Evolutionary conservation across 257 asterid species (phyloP), one percentile per base, ranked within the genome.

Genomic region (Solanum gracilifrons): DNA sequence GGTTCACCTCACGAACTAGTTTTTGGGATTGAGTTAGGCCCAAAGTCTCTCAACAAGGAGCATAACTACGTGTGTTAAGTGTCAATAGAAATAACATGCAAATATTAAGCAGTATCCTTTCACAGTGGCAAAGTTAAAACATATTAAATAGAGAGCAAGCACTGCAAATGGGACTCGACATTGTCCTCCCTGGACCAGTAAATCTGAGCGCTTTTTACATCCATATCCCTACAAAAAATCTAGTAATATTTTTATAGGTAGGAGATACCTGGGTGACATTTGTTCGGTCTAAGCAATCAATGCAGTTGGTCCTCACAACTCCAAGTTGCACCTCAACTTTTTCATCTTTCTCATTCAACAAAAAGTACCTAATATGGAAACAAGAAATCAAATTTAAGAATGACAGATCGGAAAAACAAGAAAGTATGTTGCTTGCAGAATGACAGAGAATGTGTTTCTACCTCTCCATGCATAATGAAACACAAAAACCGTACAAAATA

Each of bases 231-330:
- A 80, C 25, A 80, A 33, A 20, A 73, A 3, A 80, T 29, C 68
- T 16, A 43, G 68, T 80, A 80, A 5, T 27, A 27, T 31, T 85
- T 68, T 64, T 55, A 85, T 39, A 35, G 48, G 41, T 16, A 32
- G 33, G 82, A 48, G 55, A 73, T 72, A 97, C 99, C 97, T 97
- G 99, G 58, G 98, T 97, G 87, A 97, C 99, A 94, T 97, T 97
- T 86, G 99, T 97, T 36, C 99, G 98, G 92, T 97, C 99, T 91
- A 97, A 94, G 92, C 99, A 96, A 88, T 97, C 99, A 48, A 97
- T 89, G 92, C 98, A 97, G 88, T 97, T 97, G 88, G 98, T 93
- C 93, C 99, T 94, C 66, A 97, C 96, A 88, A 96, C 93, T 91
- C 99, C 99, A 85, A 89, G 88, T 91, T 97, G 99, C 74, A 88